Conservation (phyloP, 2,329 filamentous ascomycete genomes). For the Colletotrichum sp. region DNA sequence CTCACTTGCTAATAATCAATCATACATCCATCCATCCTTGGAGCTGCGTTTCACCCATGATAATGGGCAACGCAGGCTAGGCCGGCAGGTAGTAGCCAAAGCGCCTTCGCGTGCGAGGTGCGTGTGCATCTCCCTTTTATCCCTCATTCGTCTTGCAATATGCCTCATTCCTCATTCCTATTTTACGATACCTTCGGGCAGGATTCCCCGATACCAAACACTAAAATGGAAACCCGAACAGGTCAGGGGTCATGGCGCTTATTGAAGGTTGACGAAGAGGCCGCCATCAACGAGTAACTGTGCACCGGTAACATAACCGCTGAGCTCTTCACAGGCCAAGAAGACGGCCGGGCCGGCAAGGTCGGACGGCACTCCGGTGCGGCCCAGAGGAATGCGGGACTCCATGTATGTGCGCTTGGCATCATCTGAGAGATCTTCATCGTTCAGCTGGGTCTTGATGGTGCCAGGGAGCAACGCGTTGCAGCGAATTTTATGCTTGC, state of each 20-base stretch:
- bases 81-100: background rate
- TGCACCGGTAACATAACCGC: slow-evolving; percentile 80
- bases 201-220: background rate
- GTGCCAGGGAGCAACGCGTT: slow-evolving; percentile 86
- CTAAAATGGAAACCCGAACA: background rate
- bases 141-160: background rate
- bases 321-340: slow-evolving; percentile 79
- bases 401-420: slow-evolving; percentile 81
- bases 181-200: background rate
- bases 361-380: slow-evolving; percentile 75
- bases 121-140: background rate
- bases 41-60: slow-evolving; percentile 6
- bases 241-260: slow-evolving; percentile 20
- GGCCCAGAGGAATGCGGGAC: slow-evolving; percentile 77
- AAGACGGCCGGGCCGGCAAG: slow-evolving; percentile 86
- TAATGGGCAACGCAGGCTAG: background rate
- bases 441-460: slow-evolving; percentile 83
- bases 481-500: slow-evolving; percentile 77
- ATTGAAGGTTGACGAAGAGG: slow-evolving; percentile 88
- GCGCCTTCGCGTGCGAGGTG: background rate
- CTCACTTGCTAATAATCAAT: slow-evolving; percentile 10
- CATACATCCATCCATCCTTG: slow-evolving; percentile 13
- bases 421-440: slow-evolving; percentile 77
- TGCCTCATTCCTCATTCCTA: background rate
- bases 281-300: slow-evolving; percentile 89